phyloP scores from a whole-genome alignment of 306 rosid genomes.

The Comarum palustre region DNA sequence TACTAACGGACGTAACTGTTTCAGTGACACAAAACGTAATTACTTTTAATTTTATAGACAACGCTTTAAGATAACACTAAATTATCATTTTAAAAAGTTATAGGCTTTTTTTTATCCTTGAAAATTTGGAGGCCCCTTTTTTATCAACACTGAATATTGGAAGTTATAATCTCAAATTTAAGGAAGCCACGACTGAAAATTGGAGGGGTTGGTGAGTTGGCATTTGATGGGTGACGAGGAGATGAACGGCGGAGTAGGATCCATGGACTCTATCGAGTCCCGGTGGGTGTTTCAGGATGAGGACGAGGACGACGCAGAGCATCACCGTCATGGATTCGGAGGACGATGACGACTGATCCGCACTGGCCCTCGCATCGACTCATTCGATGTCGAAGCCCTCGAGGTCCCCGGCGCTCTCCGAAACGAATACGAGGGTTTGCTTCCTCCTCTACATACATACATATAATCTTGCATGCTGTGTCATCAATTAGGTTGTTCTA shows the following conservation, averaged over 20 bases:
- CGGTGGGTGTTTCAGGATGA: constrained; percentile 67
- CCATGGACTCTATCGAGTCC: constrained; percentile 53
- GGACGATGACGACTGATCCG: constrained; percentile 77
- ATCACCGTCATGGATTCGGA: constrained; percentile 59
- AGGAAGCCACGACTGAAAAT: too few relatives aligned
- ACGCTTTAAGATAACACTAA: too few relatives aligned
- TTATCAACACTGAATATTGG: too few relatives aligned
- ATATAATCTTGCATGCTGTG: too few relatives aligned
- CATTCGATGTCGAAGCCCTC: constrained; percentile 96
- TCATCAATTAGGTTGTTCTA: too few relatives aligned
- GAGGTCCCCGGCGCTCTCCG: constrained; percentile 83
- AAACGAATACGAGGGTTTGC: constrained; percentile 65
- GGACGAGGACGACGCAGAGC: constrained; percentile 36
- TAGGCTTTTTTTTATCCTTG: too few relatives aligned
- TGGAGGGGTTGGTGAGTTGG: neutral
- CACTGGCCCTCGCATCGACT: constrained; percentile 89
- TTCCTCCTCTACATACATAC: neutral
- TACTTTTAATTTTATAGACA: too few relatives aligned
- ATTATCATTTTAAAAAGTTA: too few relatives aligned
- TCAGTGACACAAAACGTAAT: too few relatives aligned
- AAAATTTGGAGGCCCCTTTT: too few relatives aligned
- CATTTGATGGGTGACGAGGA: constrained; percentile 36
- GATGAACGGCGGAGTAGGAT: constrained; percentile 29
- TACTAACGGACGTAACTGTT: too few relatives aligned
- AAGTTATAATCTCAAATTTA: too few relatives aligned